Evolutionary conservation across 1,284 basidiomycete species (phyloP), one percentile per base, ranked within the genome.

Genomic region (Polyporus tsugae): DNA sequence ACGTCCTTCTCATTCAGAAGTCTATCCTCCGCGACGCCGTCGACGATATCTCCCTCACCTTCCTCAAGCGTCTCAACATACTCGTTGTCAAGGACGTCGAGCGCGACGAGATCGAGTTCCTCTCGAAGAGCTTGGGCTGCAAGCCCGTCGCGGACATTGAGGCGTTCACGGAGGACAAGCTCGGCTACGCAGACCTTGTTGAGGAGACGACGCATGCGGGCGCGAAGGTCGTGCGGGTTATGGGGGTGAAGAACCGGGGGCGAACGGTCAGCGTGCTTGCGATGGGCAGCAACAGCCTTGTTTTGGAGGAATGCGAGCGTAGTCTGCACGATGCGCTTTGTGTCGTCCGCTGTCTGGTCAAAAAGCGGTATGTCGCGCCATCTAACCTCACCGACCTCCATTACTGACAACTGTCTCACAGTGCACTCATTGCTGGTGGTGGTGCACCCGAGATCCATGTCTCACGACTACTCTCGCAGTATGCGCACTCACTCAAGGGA

Each of bases 371-470:
- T 67, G 89, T 80, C 5, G 17, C 49, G 17, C 36, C 11, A 15
- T 22, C 10, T 15, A 4, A 4, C 10, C 15, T 22, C 1, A 6
- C 6, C 36, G 13, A 13, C 35, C 19, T 60, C 46, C 22, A 2
- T 1, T 13, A 2, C 38, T n/a, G 2, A 35, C 38, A 25, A 25
- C 25, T 33, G 17, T 44, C 13, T 10, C 42, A 22, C 70, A 98
- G 96, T 49, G 97, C 97, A 22, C 85, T 99, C 65, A 98, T 99
- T 75, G 95, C 95, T 53, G 98, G 98, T 67, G 98, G 98, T 67
- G 98, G 98, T 64, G 96, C 98, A 29, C 98, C 98, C 36, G 98
- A 99, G 82, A 98, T 99, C 75, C 96, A 99, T 80, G 93, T 98
- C 64, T 99, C 98, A n/a, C 90, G 97, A 52, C 84, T 95, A 72